Base-by-base conservation (phyloP, 225 moss, liverwort and hornwort species). In the Marchantia polymorpha region DNA sequence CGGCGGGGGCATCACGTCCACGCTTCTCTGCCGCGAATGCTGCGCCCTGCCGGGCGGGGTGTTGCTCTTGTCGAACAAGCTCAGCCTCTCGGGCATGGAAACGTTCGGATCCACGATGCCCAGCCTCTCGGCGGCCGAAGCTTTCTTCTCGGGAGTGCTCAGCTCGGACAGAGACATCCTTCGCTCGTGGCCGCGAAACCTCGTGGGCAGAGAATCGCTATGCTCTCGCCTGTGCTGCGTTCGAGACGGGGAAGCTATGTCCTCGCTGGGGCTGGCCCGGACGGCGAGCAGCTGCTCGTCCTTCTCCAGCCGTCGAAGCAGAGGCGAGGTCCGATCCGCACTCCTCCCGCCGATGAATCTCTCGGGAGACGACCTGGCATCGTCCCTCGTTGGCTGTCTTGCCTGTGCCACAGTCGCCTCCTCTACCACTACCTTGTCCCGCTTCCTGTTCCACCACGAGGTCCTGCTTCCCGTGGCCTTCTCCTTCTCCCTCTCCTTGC, bases 141-240 rank as follows among this genome's bases (percentile, higher is more conserved):
- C 61, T 49, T 71, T 77, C 50, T 64, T 59, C 52, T 83, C 82
- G 23, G 80, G 51, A 17, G 61, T 78, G 14, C 67, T n/a, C 3
- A 83, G 20, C 19, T 81, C 83, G 29, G 86, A 73, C 0, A 81
- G 53, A 52, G 86, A 86, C 46, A 66, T 27, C 56, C 83, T 81
- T 61, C 68, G 52, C 12, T 69, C 76, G 5, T 75, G 52, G 74
- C 25, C 27, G 19, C 58, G 73, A 76, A 83, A 83, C 53, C 63
- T 85, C 70, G 54, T 39, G 52, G 81, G 83, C 52, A 83, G 26
- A 2, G 78, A 78, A 39, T 86, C 83, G 52, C 86, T 86, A 22
- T 77, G 74, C 52, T 77, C 83, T 56, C 81, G 68, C 76, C 75
- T 83, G 56, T 81, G 83, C 20, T 55, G 15, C 52, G 64, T 46